Base-by-base conservation (phyloP, 306 rosid genomes). In the Pueraria montana region DNA sequence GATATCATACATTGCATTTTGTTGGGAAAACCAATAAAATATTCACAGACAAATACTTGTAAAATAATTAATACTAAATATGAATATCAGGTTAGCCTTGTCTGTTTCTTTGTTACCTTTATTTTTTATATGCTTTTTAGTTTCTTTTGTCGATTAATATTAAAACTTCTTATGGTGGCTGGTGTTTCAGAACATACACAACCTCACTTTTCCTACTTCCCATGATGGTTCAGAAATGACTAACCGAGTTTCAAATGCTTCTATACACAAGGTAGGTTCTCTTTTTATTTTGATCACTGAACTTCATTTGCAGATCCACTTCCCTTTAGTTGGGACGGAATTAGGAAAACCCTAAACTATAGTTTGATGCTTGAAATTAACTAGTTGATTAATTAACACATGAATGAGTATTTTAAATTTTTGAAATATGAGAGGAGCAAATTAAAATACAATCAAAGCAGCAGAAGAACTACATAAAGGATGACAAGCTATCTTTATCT, bases 161-260 rank as follows among this genome's bases (percentile, higher is more conserved):
- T 78, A 59, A 69, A 46, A 18, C 62, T 17, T 34, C 18, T 68
- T 26, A 1, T 50, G 82, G 78, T 74, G 77, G 77, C 65, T 76
- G 78, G 69, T 84, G 72, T 88, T 82, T 78, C 94, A 95, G 99
- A 93, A 95, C 90, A 87, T 93, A 85, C 94, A 95, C 87, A 58
- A 80, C 76, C 89, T 90, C 78, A 77, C 69, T 67, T 82, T 89
- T 82, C 90, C 93, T 52, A 79, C 87, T 79, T 85, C 88, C 59
- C 66, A 70, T 45, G 76, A 34, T 79, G 91, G 88, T 53, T 76
- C 74, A 45, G 80, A 87, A 79, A 89, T 87, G 63, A 85, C 86
- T 59, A 80, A 86, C 72, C 78, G 43, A 76, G 89, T 95, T 87
- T 42, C 80, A 34, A 87, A 87, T 86, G 93, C 98, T 86, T 90